A percentile compares a stretch with the other conserved stretches of the same genome.
phyloP scores from a whole-genome alignment of 202 grass and related monocot species.

The Panicum hallii region DNA sequence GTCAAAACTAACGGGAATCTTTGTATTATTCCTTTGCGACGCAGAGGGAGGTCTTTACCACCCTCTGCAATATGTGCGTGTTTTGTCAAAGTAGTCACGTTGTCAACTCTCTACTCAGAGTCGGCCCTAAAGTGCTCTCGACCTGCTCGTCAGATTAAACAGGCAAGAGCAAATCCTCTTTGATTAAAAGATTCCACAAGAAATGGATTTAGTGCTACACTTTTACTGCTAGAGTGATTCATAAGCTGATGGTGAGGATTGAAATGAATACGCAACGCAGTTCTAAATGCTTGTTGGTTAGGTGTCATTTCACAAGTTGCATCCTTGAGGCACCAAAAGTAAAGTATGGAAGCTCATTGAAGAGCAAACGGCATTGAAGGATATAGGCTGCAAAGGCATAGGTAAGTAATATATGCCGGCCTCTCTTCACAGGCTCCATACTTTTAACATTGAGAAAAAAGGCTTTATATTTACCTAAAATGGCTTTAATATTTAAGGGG shows the following conservation, averaged over 20 bases:
- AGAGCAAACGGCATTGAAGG: slow-evolving; percentile 54
- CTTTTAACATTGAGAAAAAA: neutral
- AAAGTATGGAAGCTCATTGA: slow-evolving; percentile 46
- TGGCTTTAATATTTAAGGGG: slow-evolving; percentile 43
- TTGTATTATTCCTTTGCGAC: neutral
- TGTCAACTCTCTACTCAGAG: neutral
- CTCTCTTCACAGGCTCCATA: slow-evolving; percentile 36
- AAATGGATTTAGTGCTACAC: neutral
- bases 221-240: neutral
- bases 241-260: slow-evolving; percentile 1
- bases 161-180: slow-evolving; percentile 36
- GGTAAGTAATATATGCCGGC: slow-evolving; percentile 6
- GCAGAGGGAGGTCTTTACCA: neutral
- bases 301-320: slow-evolving; percentile 62
- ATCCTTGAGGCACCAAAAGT: slow-evolving; percentile 32
- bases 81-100: neutral
- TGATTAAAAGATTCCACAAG: slow-evolving; percentile 14
- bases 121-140: slow-evolving; percentile 43
- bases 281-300: slow-evolving; percentile 55
- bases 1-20: neutral
- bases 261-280: slow-evolving; percentile 50
- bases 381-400: slow-evolving; percentile 41
- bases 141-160: slow-evolving; percentile 43
- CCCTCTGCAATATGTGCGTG: neutral
- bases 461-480: slow-evolving; percentile 60